Evolutionary conservation across 1,284 basidiomycete genomes (phyloP).

Genomic region (Ceratobasidium sp.): DNA sequence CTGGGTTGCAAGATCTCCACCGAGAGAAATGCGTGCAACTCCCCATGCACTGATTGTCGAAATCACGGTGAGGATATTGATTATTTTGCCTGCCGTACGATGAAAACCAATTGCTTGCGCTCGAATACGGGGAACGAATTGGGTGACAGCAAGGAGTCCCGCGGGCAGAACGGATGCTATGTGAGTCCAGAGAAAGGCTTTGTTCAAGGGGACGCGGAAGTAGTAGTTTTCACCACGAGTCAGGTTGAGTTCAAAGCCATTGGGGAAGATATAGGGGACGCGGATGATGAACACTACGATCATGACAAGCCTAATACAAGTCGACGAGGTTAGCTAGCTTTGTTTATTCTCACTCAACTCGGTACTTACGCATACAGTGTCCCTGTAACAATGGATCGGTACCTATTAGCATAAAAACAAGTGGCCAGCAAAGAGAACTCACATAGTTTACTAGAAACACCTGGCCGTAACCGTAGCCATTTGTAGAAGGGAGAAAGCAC

Average conservation of each 20-base stretch:
- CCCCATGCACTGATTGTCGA: conserved; percentile 13
- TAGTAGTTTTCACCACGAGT: neutral
- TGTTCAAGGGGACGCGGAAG: neutral
- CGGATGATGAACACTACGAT: neutral
- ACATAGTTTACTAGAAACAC: neutral
- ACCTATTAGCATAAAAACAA: neutral
- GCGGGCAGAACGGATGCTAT: conserved; percentile 3
- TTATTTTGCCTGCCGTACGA: neutral
- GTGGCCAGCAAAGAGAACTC: neutral
- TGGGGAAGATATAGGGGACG: conserved; percentile 1
- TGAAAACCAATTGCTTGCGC: neutral
- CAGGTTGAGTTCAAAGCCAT: neutral
- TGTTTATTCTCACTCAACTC: no score
- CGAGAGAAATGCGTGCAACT: conserved; percentile 2
- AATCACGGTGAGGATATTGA: conserved; percentile 21
- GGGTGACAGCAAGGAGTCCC: neutral
- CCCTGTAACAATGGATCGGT: neutral
- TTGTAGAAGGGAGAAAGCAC: neutral
- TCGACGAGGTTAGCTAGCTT: no score
- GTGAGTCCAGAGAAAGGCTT: neutral
- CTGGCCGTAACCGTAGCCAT: neutral
- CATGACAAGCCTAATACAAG: neutral
- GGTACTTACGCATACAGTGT: neutral
- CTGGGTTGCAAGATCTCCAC: conserved; percentile 19
- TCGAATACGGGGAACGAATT: conserved; percentile 14